Percentiles rank a stretch among this genome's conserved stretches.
These are phyloP conservation scores for Hippophae gyantsensis DNA, from an alignment of 306 rosid genomes.

Conservation along the genomic window DNA sequence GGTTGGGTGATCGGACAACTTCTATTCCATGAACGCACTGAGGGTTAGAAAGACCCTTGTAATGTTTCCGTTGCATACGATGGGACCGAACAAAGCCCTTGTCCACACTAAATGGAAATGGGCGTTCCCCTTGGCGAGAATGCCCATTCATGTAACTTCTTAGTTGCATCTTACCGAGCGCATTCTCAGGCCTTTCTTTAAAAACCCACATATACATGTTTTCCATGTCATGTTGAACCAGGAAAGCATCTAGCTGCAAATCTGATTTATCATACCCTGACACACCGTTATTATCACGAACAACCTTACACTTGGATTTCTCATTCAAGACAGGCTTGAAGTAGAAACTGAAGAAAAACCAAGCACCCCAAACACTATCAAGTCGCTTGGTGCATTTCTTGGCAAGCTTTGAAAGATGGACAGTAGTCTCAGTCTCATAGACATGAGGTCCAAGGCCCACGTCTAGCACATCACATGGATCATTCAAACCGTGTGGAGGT, in stretches of 20 bases:
- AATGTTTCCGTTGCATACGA: conserved; percentile 35
- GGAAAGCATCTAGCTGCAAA: conserved; percentile 30
- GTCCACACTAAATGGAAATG: conserved; percentile 31
- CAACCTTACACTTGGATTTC: conserved; percentile 23
- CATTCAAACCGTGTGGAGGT: conserved; percentile 19
- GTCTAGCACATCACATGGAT: conserved; percentile 26
- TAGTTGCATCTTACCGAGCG: conserved; percentile 35
- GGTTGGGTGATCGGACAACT: conserved; percentile 20
- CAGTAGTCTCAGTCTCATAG: conserved; percentile 17
- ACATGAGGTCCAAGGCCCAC: conserved; percentile 28
- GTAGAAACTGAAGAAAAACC: conserved; percentile 30
- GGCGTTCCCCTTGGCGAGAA: conserved; percentile 34
- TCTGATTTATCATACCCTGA: conserved; percentile 33
- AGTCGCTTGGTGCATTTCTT: conserved; percentile 23
- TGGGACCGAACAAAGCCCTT: conserved; percentile 31
- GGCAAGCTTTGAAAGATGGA: conserved; percentile 17
- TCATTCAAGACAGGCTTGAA: conserved; percentile 32
- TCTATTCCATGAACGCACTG: conserved; percentile 38
- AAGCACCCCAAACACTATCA: conserved; percentile 36
- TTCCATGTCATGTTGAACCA: conserved; percentile 41
- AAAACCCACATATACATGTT: conserved; percentile 41
- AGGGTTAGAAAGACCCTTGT: conserved; percentile 32
- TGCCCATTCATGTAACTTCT: conserved; percentile 42
- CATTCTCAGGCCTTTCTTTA: conserved; percentile 39
- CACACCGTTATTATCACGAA: conserved; percentile 23